Base-by-base conservation (phyloP, 1,284 basidiomycete species). In the Grifola frondosa region DNA sequence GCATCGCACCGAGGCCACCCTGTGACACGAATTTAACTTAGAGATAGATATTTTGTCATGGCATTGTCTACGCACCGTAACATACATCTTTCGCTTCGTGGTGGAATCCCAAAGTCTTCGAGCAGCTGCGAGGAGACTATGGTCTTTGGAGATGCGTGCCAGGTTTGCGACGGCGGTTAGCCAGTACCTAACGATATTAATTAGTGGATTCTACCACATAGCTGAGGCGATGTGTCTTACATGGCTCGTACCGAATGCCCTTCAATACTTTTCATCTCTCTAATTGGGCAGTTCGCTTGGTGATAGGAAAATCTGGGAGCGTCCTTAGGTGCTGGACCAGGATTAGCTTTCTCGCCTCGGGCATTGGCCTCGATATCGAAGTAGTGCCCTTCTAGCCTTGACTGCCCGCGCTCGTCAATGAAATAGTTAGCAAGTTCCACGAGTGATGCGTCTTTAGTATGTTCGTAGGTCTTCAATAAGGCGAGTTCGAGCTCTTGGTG, bases 401-500 rank as follows among this genome's bases (percentile, higher is more conserved):
- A 26, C 17, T 40, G 48, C 11, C 55, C 55, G 2, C 55, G 55
- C 26, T 57, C 55, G 23, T 50, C 42, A n/a, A 57, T 51, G 40
- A 57, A 54, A 29, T 53, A 57, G n/a, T 41, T 24, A 5, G 55
- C 55, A 3, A 57, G 42, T 7, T 36, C 34, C 8, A 56, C 37
- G 3, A 54, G 26, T 10, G 29, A 10, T 2, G 42, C 23, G 19
- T 47, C 48, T 4, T 33, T 39, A 10, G 41, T 45, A 17, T 39
- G 15, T 21, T 57, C 53, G 37, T 51, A 50, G 11, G 44, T 40
- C 15, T 46, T 45, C 15, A 56, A 23, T 2, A 57, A 43, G 11
- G 53, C 53, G 5, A 57, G 40, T 30, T 57, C 55, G 5, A 57
- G 30, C 25, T 54, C 53, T 30, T 57, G 50, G 32, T 57, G 55